Conservation (phyloP, 2,329 filamentous ascomycete species). For the Stromatinia cepivora region DNA sequence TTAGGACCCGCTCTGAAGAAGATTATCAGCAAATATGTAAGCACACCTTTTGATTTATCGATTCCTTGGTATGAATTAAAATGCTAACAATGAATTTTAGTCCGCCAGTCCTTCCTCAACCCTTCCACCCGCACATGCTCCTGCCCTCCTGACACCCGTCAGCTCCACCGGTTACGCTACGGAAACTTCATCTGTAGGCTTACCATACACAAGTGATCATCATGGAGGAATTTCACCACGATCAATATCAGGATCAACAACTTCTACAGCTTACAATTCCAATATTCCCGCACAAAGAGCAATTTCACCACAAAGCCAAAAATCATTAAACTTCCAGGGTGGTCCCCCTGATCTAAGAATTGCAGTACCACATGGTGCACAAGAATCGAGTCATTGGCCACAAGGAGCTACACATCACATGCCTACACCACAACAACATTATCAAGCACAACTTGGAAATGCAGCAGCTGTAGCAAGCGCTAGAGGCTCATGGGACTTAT, state of each 20-base stretch:
- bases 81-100: slow-evolving; percentile 30
- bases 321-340: slow-evolving; percentile 33
- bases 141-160: slow-evolving; percentile 39
- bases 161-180: slow-evolving; percentile 40
- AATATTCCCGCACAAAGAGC: slow-evolving; percentile 34
- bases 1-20: slow-evolving; percentile 87
- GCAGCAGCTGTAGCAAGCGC: slow-evolving; percentile 23
- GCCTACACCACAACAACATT: slow-evolving; percentile 32
- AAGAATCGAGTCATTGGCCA: slow-evolving; percentile 37
- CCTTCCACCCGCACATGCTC: slow-evolving; percentile 33
- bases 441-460: slow-evolving; percentile 31
- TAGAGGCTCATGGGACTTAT: slow-evolving; percentile 41
- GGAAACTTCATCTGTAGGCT: slow-evolving; percentile 35
- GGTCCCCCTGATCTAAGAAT: slow-evolving; percentile 39
- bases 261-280: slow-evolving; percentile 34
- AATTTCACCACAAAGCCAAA: slow-evolving; percentile 37
- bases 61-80: neutral
- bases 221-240: slow-evolving; percentile 39
- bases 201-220: slow-evolving; percentile 37
- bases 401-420: slow-evolving; percentile 36
- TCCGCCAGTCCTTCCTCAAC: slow-evolving; percentile 41
- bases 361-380: slow-evolving; percentile 33
- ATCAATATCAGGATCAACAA: slow-evolving; percentile 38
- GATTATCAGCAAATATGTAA: slow-evolving; percentile 90
- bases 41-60: slow-evolving; percentile 21